Conservation (phyloP, 495 filamentous ascomycete genomes). For the Apiosordaria backusii region DNA sequence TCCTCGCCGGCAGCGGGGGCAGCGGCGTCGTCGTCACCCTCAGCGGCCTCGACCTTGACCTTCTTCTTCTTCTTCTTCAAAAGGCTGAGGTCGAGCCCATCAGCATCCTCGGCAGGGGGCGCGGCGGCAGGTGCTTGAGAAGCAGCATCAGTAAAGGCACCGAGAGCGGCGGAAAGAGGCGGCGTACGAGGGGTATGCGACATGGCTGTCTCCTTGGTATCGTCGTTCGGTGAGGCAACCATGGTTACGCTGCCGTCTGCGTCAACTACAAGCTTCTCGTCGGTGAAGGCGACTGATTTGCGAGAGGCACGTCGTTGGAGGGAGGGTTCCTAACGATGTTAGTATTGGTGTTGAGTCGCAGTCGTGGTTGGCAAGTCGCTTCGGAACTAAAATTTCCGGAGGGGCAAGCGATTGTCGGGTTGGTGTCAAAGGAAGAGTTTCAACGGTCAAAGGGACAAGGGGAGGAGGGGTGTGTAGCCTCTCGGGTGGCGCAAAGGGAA, state of each 20-base stretch:
- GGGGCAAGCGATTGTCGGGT: not conserved
- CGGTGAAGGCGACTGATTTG: constrained; percentile 88
- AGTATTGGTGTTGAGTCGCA: constrained; percentile 18
- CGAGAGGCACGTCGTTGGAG: constrained; percentile 56
- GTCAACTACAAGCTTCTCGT: constrained; percentile 78
- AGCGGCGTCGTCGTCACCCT: constrained; percentile 49
- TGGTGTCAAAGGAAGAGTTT: not conserved
- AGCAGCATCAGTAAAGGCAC: constrained; percentile 47
- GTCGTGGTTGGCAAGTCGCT: not conserved
- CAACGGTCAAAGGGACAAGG: not conserved
- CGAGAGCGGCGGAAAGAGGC: constrained; percentile 48
- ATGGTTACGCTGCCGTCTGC: constrained; percentile 75
- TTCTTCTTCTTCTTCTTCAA: constrained; percentile 75
- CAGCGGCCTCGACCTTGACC: constrained; percentile 71
- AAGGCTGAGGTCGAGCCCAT: constrained; percentile 44
- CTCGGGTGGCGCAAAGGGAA: not conserved
- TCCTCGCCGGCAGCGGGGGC: constrained; percentile 27
- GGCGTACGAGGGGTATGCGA: constrained; percentile 64
- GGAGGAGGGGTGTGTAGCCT: constrained; percentile 5
- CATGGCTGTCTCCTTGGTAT: constrained; percentile 65
- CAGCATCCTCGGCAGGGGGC: constrained; percentile 43
- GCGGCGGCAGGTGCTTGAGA: constrained; percentile 59
- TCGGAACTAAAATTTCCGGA: not conserved
- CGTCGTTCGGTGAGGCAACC: constrained; percentile 57
- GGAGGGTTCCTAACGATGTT: constrained; percentile 40